Evolutionary conservation across 768 basidiomycete genomes (phyloP).

Genomic region (Sarcomyxa edulis): DNA sequence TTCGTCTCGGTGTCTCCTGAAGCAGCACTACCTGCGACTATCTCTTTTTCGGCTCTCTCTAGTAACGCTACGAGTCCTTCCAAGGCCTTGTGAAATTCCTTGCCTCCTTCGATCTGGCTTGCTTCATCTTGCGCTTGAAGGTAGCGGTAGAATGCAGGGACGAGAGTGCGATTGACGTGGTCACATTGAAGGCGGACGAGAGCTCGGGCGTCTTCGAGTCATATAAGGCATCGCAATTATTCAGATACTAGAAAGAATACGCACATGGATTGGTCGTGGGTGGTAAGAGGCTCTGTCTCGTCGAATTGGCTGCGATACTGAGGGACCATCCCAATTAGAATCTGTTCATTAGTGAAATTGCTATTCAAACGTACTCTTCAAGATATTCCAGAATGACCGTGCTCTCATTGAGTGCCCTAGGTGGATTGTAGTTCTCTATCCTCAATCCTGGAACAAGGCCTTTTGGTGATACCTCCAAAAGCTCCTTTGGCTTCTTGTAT

Average conservation of each 20-base stretch:
- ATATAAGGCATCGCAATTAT: neutral
- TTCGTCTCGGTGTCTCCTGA: slow-evolving; percentile 33
- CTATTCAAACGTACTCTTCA: slow-evolving; percentile 53
- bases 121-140: slow-evolving; percentile 61
- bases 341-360: too few relatives aligned
- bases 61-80: slow-evolving; percentile 47
- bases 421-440: slow-evolving; percentile 47
- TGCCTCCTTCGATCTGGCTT: slow-evolving; percentile 45
- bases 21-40: slow-evolving; percentile 31
- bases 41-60: slow-evolving; percentile 48
- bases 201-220: slow-evolving; percentile 53
- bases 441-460: slow-evolving; percentile 73
- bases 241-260: slow-evolving; percentile 13
- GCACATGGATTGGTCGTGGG: slow-evolving; percentile 53
- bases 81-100: slow-evolving; percentile 50
- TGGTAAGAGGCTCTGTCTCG: slow-evolving; percentile 51
- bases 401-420: slow-evolving; percentile 70
- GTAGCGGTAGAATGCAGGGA: slow-evolving; percentile 72
- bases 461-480: slow-evolving; percentile 78
- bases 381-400: slow-evolving; percentile 76
- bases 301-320: slow-evolving; percentile 47
- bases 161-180: slow-evolving; percentile 55
- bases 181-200: slow-evolving; percentile 65
- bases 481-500: slow-evolving; percentile 74
- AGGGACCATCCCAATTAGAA: too few relatives aligned